A percentile compares a stretch with the other conserved stretches of the same genome.
Evolutionary conservation across 2,329 filamentous ascomycete genomes (phyloP).

Genomic region (Neofusicoccum sp.): DNA sequence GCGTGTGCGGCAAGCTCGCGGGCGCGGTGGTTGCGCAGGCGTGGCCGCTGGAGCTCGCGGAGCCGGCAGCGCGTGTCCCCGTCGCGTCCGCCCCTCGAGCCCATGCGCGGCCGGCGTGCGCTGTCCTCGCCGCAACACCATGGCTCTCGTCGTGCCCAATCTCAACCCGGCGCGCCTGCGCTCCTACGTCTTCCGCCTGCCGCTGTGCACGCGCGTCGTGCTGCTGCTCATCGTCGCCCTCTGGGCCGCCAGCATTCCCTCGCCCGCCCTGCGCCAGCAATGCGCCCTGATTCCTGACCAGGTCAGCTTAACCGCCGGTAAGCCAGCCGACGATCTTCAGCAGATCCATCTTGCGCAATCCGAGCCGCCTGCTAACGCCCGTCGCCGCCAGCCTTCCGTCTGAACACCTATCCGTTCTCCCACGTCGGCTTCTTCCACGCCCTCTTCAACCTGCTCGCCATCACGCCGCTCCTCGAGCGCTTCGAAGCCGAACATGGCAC

Average conservation of each 20-base stretch:
- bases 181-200: constrained; percentile 80
- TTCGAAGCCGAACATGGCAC: constrained; percentile 94
- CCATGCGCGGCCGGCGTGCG: not conserved
- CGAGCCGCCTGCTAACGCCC: not conserved
- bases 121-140: constrained; percentile 25
- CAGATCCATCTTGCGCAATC: constrained; percentile 7
- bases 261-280: constrained; percentile 73
- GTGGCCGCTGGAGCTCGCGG: constrained; percentile 10
- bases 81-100: constrained; percentile 16
- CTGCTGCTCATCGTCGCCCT: constrained; percentile 64
- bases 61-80: constrained; percentile 12
- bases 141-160: constrained; percentile 50
- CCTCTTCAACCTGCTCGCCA: constrained; percentile 72
- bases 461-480: constrained; percentile 85
- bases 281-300: constrained; percentile 75
- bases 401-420: constrained; percentile 89
- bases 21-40: not conserved
- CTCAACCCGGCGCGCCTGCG: constrained; percentile 74
- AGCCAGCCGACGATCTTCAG: constrained; percentile 33
- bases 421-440: constrained; percentile 80
- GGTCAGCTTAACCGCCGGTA: constrained; percentile 69
- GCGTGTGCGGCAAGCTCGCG: not conserved
- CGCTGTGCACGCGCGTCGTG: constrained; percentile 76
- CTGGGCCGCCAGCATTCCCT: constrained; percentile 68
- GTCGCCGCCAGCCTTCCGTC: constrained; percentile 69